Conservation (phyloP, 2,329 filamentous ascomycete genomes). For the Sclerotinia trifoliorum region DNA sequence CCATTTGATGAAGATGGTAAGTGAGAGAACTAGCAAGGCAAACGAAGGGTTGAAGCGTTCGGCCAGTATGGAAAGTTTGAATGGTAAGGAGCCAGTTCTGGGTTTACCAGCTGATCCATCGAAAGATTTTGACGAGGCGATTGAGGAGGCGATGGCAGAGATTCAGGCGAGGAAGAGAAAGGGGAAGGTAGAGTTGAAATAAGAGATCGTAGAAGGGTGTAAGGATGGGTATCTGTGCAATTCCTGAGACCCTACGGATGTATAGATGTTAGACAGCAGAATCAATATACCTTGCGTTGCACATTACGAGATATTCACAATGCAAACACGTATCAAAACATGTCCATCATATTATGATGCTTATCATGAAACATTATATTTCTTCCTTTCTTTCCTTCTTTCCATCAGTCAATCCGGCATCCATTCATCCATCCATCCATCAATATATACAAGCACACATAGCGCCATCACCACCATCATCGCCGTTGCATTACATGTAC, state of each 20-base stretch:
- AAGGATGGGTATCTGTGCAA: slow-evolving; percentile 96
- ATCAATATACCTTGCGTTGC: neutral
- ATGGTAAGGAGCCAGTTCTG: slow-evolving; percentile 61
- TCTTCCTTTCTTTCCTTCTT: neutral
- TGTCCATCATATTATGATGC: neutral
- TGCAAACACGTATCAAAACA: neutral
- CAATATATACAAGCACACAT: slow-evolving; percentile 7
- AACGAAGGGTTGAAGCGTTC: slow-evolving; percentile 46
- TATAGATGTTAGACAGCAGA: neutral
- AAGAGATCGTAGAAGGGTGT: slow-evolving; percentile 70
- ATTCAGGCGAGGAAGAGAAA: slow-evolving; percentile 42
- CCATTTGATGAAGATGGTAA: slow-evolving; percentile 55
- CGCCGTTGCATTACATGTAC: neutral
- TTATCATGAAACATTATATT: slow-evolving; percentile 9
- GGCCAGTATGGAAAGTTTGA: slow-evolving; percentile 57
- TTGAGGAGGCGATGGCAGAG: slow-evolving; percentile 51
- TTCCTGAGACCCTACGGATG: slow-evolving; percentile 63
- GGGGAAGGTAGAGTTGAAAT: slow-evolving; percentile 22
- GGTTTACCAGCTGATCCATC: slow-evolving; percentile 77
- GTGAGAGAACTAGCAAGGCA: slow-evolving; percentile 53
- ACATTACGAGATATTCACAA: neutral
- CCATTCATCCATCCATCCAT: neutral
- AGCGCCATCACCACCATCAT: slow-evolving; percentile 3
- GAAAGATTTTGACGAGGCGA: slow-evolving; percentile 65
- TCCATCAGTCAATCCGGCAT: neutral